phyloP scores from a whole-genome alignment of 306 rosid genomes.

The Bauhinia variegata region DNA sequence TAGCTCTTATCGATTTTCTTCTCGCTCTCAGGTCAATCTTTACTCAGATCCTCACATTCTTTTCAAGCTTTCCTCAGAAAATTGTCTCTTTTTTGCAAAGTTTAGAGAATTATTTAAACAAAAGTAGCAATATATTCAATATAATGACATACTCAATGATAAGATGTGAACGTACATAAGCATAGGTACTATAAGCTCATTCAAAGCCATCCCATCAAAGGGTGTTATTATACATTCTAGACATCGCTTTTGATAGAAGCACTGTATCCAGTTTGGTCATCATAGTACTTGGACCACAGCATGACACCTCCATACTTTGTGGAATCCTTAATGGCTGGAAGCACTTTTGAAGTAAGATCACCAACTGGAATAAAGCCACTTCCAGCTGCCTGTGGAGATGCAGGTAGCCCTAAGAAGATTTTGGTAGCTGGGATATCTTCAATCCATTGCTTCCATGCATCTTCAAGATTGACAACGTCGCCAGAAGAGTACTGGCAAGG shows the following conservation, averaged over 20 bases:
- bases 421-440: constrained; percentile 45
- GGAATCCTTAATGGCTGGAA: constrained; percentile 55
- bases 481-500: constrained; percentile 57
- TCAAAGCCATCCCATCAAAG: not conserved
- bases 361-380: constrained; percentile 54
- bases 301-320: constrained; percentile 72
- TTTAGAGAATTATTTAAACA: not conserved
- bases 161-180: constrained; percentile 9
- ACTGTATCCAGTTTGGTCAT: constrained; percentile 58
- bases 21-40: no score
- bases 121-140: not conserved
- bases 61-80: not conserved
- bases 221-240: constrained; percentile 14
- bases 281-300: constrained; percentile 74
- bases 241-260: constrained; percentile 57
- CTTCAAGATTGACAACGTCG: constrained; percentile 40
- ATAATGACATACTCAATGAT: constrained; percentile 7
- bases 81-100: not conserved
- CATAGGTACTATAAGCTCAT: not conserved
- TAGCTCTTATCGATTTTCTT: no score
- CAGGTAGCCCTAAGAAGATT: constrained; percentile 62
- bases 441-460: constrained; percentile 61
- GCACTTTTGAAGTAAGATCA: constrained; percentile 48
- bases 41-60: not conserved
- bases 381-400: constrained; percentile 58